Percentiles rank a stretch among this genome's conserved stretches.
Conservation (phyloP, 495 filamentous ascomycete genomes). For the Parachaetomium inaequale region DNA sequence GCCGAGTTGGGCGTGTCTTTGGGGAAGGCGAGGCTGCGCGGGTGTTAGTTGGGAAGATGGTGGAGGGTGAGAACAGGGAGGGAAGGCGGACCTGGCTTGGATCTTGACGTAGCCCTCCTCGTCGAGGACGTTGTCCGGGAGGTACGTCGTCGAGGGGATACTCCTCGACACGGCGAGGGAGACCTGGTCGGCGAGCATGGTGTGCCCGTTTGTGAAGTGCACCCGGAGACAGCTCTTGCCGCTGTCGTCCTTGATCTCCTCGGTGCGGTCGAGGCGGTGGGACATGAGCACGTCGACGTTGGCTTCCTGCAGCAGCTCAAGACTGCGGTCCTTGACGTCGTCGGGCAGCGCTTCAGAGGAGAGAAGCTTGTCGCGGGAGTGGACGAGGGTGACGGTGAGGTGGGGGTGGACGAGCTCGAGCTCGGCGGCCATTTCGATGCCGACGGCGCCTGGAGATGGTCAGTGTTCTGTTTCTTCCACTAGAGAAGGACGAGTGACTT, state of each 20-base stretch:
- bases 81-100: conserved; percentile 29
- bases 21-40: conserved; percentile 45
- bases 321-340: conserved; percentile 56
- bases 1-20: conserved; percentile 45
- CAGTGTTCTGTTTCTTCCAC: neutral
- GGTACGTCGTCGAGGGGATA: conserved; percentile 51
- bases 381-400: conserved; percentile 60
- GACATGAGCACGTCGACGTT: conserved; percentile 57
- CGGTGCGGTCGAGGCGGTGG: conserved; percentile 42
- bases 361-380: conserved; percentile 59
- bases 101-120: conserved; percentile 58
- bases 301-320: conserved; percentile 48
- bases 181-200: conserved; percentile 52
- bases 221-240: conserved; percentile 39
- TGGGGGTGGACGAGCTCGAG: conserved; percentile 56
- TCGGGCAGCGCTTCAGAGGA: conserved; percentile 64
- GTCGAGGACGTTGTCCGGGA: conserved; percentile 48
- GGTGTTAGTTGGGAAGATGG: neutral
- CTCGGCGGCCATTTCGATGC: conserved; percentile 69
- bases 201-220: conserved; percentile 52
- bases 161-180: conserved; percentile 57
- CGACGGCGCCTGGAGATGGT: conserved; percentile 55
- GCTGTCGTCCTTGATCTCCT: conserved; percentile 29
- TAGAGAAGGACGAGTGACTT: conserved; percentile 5
- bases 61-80: neutral